These are phyloP conservation scores for Fusarium devonianum DNA, from an alignment of 2,329 filamentous ascomycete genomes.

Conservation along the genomic window DNA sequence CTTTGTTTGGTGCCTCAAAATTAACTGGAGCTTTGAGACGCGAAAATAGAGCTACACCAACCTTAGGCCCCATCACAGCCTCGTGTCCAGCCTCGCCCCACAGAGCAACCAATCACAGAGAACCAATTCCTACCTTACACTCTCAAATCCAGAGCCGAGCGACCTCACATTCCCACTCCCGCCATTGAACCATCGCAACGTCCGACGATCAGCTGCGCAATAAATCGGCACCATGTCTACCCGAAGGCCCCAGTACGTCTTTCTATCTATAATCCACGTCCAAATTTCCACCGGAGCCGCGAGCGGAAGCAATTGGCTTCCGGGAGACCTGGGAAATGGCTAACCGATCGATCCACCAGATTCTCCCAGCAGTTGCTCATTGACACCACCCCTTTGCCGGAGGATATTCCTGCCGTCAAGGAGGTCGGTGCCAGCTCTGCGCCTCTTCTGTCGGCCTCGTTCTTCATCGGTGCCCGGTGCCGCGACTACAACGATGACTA, in stretches of 20 bases:
- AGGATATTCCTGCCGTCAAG: constrained; percentile 88
- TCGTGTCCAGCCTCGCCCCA: constrained; percentile 44
- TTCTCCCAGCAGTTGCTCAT: constrained; percentile 94
- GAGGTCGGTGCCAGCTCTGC: constrained; percentile 94
- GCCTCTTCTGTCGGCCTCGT: constrained; percentile 88
- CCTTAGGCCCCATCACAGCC: constrained; percentile 22
- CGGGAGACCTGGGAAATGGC: constrained; percentile 29
- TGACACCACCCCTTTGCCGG: constrained; percentile 94
- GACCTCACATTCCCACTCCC: constrained; percentile 40
- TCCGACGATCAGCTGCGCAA: constrained; percentile 41
- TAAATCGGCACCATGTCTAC: constrained; percentile 50
- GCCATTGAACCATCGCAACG: constrained; percentile 41
- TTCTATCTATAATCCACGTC: background rate
- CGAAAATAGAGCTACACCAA: constrained; percentile 40
- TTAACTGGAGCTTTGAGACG: constrained; percentile 42
- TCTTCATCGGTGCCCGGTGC: constrained; percentile 97
- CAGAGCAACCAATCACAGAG: constrained; percentile 46
- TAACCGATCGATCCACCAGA: constrained; percentile 59
- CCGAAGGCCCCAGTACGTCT: constrained; percentile 53
- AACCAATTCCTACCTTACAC: constrained; percentile 52
- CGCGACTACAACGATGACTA: constrained; percentile 97
- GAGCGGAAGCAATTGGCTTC: constrained; percentile 34
- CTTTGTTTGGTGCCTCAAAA: constrained; percentile 38
- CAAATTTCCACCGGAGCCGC: background rate
- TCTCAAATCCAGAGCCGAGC: constrained; percentile 45